A percentile compares a stretch with the other conserved stretches of the same genome.
These are phyloP conservation scores for Botrytis pseudocinerea DNA, from an alignment of 2,329 filamentous ascomycete genomes.

Conservation along the genomic window DNA sequence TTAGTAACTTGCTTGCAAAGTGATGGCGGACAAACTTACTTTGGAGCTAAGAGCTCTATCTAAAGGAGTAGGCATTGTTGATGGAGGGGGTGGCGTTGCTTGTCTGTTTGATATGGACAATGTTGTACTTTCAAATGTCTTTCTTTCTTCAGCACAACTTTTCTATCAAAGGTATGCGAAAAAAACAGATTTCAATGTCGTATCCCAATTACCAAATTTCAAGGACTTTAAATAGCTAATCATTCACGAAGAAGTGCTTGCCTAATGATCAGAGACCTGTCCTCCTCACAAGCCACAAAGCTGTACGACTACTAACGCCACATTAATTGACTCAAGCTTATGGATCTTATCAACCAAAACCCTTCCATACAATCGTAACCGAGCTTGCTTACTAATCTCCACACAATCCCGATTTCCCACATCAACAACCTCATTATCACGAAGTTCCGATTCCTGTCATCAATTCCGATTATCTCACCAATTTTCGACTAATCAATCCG, in stretches of 20 bases:
- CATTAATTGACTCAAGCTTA: not conserved
- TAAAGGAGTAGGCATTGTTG: constrained; percentile 66
- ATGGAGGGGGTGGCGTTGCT: constrained; percentile 21
- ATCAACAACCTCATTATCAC: constrained; percentile 24
- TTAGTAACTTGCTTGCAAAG: not conserved
- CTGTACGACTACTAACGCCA: constrained; percentile 3
- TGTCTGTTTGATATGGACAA: not conserved
- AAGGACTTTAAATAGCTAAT: not conserved
- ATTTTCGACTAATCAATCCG: constrained; percentile 44
- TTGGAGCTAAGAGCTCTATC: constrained; percentile 70
- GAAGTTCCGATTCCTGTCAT: constrained; percentile 21
- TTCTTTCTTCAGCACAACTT: not conserved
- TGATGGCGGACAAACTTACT: constrained; percentile 46
- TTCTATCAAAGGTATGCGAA: not conserved
- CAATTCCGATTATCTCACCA: constrained; percentile 27
- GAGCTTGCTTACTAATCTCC: constrained; percentile 28
- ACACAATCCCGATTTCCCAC: constrained; percentile 25
- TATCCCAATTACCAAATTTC: not conserved
- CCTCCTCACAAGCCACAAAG: not conserved
- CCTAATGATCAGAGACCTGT: constrained; percentile 6
- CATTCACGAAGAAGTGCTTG: not conserved
- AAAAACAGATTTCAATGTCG: not conserved
- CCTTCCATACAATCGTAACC: constrained; percentile 23
- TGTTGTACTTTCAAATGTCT: not conserved
- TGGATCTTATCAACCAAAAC: constrained; percentile 8